Percentiles rank a stretch among this genome's conserved stretches.
Evolutionary conservation across 2,329 filamentous ascomycete genomes (phyloP).

Genomic region (Zymoseptoria pseudotritici): DNA sequence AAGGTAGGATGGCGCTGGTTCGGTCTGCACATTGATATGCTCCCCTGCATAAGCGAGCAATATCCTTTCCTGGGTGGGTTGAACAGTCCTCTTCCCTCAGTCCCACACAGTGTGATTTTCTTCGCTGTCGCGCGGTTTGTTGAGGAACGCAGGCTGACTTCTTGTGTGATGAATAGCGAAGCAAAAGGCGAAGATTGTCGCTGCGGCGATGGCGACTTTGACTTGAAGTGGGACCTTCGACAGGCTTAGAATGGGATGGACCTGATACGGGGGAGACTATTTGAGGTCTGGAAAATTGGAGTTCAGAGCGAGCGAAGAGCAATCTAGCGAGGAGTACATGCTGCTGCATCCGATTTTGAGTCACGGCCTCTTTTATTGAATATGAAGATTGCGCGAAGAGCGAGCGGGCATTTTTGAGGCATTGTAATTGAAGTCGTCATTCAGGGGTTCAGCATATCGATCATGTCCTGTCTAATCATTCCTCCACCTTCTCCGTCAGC

Average conservation of each 20-base stretch:
- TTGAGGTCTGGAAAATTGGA: background rate
- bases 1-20: slow-evolving; percentile 90
- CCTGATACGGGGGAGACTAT: background rate
- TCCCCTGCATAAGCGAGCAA: background rate
- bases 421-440: background rate
- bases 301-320: background rate
- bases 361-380: background rate
- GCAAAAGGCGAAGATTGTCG: slow-evolving; percentile 38
- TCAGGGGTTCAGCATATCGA: background rate
- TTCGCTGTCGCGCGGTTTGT: slow-evolving; percentile 2
- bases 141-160: slow-evolving; percentile 9
- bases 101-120: background rate
- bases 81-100: background rate
- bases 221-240: slow-evolving; percentile 20
- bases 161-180: slow-evolving; percentile 28
- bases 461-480: background rate
- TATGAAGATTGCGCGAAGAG: background rate
- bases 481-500: background rate
- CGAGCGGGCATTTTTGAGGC: background rate
- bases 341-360: background rate
- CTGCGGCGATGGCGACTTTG: slow-evolving; percentile 38
- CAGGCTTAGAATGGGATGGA: background rate
- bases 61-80: background rate
- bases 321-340: background rate
- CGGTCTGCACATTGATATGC: slow-evolving; percentile 55